phyloP scores from a whole-genome alignment of 768 basidiomycete genomes.

The Hypsizygus marmoreus region DNA sequence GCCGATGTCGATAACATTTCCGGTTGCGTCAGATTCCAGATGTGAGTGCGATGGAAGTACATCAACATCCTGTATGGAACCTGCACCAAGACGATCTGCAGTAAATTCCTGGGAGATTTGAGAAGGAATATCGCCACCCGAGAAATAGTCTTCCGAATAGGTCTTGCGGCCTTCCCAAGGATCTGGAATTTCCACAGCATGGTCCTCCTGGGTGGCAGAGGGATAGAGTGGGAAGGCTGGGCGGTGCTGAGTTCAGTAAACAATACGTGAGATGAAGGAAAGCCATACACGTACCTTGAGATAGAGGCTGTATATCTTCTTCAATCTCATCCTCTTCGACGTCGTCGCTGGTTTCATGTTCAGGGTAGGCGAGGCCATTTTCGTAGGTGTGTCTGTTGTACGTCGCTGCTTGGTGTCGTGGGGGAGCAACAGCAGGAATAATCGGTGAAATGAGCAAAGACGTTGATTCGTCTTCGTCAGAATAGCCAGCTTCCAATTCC shows the following conservation, averaged over 20 bases:
- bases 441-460: background rate
- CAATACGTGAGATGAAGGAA: conserved; percentile 1
- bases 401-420: conserved; percentile 7
- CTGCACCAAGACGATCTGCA: conserved; percentile 10
- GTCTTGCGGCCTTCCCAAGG: conserved; percentile 34
- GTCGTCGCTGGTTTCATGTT: conserved; percentile 6
- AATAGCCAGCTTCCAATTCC: conserved; percentile 11
- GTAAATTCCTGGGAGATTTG: background rate
- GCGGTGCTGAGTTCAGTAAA: conserved; percentile 2
- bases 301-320: conserved; percentile 31
- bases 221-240: conserved; percentile 22
- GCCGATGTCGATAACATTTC: too few relatives aligned
- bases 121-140: conserved; percentile 26
- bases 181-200: conserved; percentile 31
- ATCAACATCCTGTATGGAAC: too few relatives aligned
- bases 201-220: conserved; percentile 6
- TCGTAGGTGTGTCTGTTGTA: conserved; percentile 2
- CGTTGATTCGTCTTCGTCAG: conserved; percentile 12
- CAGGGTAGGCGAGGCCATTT: background rate
- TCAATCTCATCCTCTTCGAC: conserved; percentile 14
- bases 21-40: too few relatives aligned
- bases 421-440: conserved; percentile 4
- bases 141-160: conserved; percentile 39
- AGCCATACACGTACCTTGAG: conserved; percentile 32
- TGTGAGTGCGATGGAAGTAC: background rate